Evolutionary conservation across 257 asterid species (phyloP), one percentile per base, ranked within the genome.

Genomic region (Linderniella brevidens): DNA sequence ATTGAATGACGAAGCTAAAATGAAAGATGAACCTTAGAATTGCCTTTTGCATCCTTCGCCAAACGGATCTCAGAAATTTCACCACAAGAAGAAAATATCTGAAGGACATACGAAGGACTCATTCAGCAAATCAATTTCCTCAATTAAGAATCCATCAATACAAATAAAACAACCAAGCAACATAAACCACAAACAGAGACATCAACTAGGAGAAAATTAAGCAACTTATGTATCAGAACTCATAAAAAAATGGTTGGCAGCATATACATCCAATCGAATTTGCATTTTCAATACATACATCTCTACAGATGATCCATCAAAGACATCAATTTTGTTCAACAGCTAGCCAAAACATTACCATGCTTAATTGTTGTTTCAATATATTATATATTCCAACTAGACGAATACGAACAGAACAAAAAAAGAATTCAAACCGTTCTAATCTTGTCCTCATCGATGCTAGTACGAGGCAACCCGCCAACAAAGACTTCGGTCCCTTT

Each of bases 71-170:
- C 92, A 58, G 58, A 49, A 61, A 86, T 75, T 56, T 82, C 79
- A 8, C 97, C 97, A 13, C 94, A 82, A 16, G 50, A 54, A 45
- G 94, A 82, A 59, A 82, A 82, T 52, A 69, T 54, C 97, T 86
- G 80, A 48, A 71, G 56, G 32, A 25, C 3, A 25, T 25, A 64
- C 39, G 19, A 41, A 58, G 51, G 41, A 36, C 37, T 35, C 19
- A 43, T 11, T 25, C 18, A 40, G 43, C 4, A 41, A 35, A 20
- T 32, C 25, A 41, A 48, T 46, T 61, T 42, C 37, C 50, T 48
- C 48, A 51, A 41, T 58, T 42, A 56, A 17, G 14, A 12, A 16
- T 17, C 51, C 42, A 14, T 25, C 32, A 49, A 60, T 15, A 45
- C 44, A 13, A 43, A 35, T 3, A 37, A 35, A 19, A 11, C 32